Conservation (phyloP, 73 alveolate genomes). For the Tetrahymena borealis region DNA sequence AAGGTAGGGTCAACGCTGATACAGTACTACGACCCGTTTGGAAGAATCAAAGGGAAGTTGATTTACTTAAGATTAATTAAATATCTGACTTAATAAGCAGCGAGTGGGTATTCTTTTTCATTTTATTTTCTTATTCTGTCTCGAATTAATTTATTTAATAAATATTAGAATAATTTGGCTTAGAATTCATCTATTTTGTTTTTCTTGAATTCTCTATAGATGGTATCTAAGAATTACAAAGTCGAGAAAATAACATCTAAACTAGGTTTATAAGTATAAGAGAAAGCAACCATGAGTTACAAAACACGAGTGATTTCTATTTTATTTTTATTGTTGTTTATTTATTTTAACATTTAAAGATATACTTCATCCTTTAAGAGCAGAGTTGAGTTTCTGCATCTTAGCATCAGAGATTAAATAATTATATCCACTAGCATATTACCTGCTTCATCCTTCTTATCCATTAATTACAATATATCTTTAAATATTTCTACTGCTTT, state of each 20-base stretch:
- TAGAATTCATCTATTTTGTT: not conserved
- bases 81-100: not conserved
- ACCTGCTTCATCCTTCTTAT: not conserved
- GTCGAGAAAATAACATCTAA: not conserved
- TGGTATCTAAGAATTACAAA: not conserved
- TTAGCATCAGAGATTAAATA: not conserved
- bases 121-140: not conserved
- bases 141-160: not conserved
- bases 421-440: not conserved
- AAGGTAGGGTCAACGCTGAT: not conserved
- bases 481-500: not conserved
- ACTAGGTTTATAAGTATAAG: not conserved
- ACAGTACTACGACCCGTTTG: not conserved
- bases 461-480: not conserved
- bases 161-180: not conserved
- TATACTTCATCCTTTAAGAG: not conserved
- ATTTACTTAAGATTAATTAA: not conserved
- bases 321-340: not conserved
- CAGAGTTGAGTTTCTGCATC: not conserved
- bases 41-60: not conserved
- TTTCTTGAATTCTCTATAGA: not conserved
- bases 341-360: not conserved
- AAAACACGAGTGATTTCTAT: not conserved
- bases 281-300: not conserved
- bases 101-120: not conserved